Conservation (phyloP, 768 basidiomycete genomes). For the Collybia mongolica region DNA sequence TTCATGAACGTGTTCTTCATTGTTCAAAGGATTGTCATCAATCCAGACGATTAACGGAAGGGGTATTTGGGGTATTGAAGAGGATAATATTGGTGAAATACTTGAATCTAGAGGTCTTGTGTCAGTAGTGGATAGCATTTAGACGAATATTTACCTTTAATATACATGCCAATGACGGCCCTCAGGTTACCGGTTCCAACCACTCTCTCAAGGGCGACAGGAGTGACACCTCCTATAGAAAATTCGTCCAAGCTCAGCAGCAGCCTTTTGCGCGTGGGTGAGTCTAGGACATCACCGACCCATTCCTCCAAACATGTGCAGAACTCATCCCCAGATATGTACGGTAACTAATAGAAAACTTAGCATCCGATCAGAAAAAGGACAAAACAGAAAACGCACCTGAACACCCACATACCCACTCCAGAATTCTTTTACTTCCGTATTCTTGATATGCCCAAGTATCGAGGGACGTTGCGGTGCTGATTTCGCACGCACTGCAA, state of each 20-base stretch:
- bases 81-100: too few species aligned
- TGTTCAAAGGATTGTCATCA: conserved; percentile 20
- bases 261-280: conserved; percentile 4
- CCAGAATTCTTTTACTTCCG: conserved; percentile 21
- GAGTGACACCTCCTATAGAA: conserved; percentile 19
- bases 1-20: conserved; percentile 11
- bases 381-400: too few species aligned
- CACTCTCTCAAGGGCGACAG: conserved; percentile 14
- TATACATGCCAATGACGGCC: conserved; percentile 6
- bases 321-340: conserved; percentile 3
- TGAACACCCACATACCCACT: conserved; percentile 18
- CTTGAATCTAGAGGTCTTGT: too few species aligned
- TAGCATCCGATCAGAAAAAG: too few species aligned
- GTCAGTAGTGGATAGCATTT: too few species aligned
- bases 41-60: conserved; percentile 27
- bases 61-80: too few species aligned
- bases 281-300: conserved; percentile 9
- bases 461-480: neutral
- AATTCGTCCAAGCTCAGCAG: conserved; percentile 15
- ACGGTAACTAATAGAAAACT: neutral
- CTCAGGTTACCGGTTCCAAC: conserved; percentile 13
- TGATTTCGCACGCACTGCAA: neutral
- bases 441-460: conserved; percentile 1
- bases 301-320: conserved; percentile 8
- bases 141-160: neutral